Base-by-base conservation (phyloP, 306 rosid species). In the Sindora glabra region DNA sequence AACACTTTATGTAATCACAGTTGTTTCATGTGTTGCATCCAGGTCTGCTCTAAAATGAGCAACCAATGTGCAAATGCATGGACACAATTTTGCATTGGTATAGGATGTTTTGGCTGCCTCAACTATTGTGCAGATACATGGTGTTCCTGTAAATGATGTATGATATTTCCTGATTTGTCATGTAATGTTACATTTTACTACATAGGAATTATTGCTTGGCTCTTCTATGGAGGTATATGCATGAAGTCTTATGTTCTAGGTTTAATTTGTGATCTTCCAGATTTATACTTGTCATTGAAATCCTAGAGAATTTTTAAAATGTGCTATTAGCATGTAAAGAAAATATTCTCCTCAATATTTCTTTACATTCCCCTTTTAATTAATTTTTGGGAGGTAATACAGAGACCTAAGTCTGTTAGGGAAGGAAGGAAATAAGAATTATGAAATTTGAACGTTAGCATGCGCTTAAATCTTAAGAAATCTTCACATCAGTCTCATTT, bases 21-120 rank as follows among this genome's bases (percentile, higher is more conserved):
- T 74, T 89, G 99, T 53, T 92, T 90, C 76, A 59, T 80, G 81
- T 78, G 84, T 74, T 86, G 86, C 78, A 64, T 92, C 80, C 65
- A 59, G 5, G 50, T 56, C 56, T 89, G 88, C 67, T 24, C 64
- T 50, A 65, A 11, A 52, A 62, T 92, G 26, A 92, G 82, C 71
- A 71, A 89, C 58, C 90, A 78, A 44, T 82, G 74, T 18, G 81
- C 79, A 17, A 78, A 62, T 17, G 54, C 56, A 1, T 36, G 86
- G 21, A 67, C 83, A 6, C 96, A 86, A 74, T 74, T 89, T 41
- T 92, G 83, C 74, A 75, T 80, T 26, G 96, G 84, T 60, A 59
- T 86, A 0, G 95, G 96, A 48, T 80, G 87, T 72, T 65, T 69
- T 0, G 87, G 83, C 70, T 92, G 99, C 79, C 7, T 92, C 56